These are phyloP conservation scores for Saksenaea vasiformis DNA, from an alignment of 371 early-diverging fungal genomes.

Conservation along the genomic window DNA sequence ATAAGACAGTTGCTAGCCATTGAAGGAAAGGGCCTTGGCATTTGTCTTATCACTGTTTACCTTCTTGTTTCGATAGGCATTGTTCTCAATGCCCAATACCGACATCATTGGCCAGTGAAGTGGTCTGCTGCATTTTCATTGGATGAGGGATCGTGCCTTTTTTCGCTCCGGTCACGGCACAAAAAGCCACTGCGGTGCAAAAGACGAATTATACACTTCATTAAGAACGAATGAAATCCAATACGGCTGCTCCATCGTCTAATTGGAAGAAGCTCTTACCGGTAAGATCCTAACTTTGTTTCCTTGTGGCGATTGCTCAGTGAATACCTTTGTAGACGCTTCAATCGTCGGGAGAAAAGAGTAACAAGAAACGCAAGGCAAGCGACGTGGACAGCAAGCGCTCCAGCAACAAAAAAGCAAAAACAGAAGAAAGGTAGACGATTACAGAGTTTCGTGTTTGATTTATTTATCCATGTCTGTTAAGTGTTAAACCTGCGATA, in stretches of 20 bases:
- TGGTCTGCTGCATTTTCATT: no score
- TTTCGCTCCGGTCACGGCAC: conserved; percentile 1
- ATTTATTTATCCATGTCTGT: background rate
- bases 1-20: no score
- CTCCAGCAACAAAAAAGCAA: background rate
- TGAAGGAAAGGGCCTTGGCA: no score
- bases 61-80: no score
- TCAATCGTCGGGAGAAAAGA: conserved; percentile 9
- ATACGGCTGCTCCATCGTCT: conserved; percentile 44
- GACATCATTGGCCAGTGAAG: background rate
- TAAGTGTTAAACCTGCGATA: conserved; percentile 16
- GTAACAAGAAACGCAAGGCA: conserved; percentile 13
- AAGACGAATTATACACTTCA: background rate
- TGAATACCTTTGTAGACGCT: background rate
- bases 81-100: background rate
- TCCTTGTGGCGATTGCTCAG: conserved; percentile 5
- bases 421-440: background rate
- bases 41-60: no score
- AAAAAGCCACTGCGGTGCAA: conserved; percentile 2
- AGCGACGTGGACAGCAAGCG: conserved; percentile 9
- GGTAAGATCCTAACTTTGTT: conserved; percentile 21
- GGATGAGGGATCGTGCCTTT: background rate
- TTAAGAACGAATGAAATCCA: conserved; percentile 19
- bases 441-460: background rate
- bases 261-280: conserved; percentile 58